These are phyloP conservation scores for Verticillium isaacii DNA, from an alignment of 2,329 filamentous ascomycete genomes.

Conservation along the genomic window DNA sequence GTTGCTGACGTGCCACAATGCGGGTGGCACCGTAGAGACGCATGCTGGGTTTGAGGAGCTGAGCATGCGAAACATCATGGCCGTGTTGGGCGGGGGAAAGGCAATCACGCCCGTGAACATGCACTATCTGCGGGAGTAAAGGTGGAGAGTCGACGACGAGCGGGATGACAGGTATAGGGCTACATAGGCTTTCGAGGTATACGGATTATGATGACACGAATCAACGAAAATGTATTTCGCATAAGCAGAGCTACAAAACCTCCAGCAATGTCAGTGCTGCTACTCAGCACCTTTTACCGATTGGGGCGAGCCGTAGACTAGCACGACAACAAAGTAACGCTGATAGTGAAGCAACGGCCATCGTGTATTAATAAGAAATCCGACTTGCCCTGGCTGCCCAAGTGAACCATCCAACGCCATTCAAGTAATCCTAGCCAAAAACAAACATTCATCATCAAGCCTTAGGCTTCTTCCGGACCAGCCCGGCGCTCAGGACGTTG, in stretches of 20 bases:
- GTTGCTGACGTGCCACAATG: slow-evolving; percentile 63
- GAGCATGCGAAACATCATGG: slow-evolving; percentile 62
- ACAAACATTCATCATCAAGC: slow-evolving; percentile 12
- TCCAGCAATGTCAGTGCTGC: too few species aligned
- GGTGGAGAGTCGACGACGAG: too few species aligned
- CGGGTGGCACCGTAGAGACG: slow-evolving; percentile 62
- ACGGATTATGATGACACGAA: slow-evolving; percentile 9
- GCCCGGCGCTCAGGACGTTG: slow-evolving; percentile 44
- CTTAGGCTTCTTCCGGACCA: slow-evolving; percentile 57
- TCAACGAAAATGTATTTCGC: slow-evolving; percentile 1
- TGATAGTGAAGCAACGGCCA: background rate
- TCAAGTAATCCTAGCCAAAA: background rate
- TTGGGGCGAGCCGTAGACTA: too few species aligned
- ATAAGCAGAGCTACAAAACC: too few species aligned
- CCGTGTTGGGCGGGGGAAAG: slow-evolving; percentile 45
- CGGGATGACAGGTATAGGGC: too few species aligned
- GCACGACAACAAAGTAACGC: too few species aligned
- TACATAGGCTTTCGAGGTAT: background rate
- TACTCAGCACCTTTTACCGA: too few species aligned
- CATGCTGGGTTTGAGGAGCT: slow-evolving; percentile 62
- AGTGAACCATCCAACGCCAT: background rate
- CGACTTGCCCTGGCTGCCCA: background rate
- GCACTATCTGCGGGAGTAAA: slow-evolving; percentile 34
- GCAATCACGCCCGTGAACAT: slow-evolving; percentile 60
- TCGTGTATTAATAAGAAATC: background rate